These are phyloP conservation scores for Viola odorata DNA, from an alignment of 345 rosid species.

Conservation along the genomic window DNA sequence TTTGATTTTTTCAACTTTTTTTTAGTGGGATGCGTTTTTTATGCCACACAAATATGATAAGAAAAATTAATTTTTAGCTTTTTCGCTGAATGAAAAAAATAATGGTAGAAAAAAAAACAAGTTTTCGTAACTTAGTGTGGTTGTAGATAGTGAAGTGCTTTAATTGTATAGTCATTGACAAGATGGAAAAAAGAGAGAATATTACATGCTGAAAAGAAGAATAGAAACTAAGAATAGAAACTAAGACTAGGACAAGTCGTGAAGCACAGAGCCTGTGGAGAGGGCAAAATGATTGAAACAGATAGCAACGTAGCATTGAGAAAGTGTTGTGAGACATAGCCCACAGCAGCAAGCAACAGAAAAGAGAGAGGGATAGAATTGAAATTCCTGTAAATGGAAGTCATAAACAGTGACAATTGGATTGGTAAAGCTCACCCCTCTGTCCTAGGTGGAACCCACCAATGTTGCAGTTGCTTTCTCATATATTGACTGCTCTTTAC, in stretches of 20 bases:
- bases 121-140: too few species aligned
- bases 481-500: not conserved
- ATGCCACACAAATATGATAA: too few species aligned
- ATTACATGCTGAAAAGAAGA: constrained; percentile 4
- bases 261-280: not conserved
- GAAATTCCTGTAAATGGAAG: not conserved
- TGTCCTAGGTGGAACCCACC: constrained; percentile 15
- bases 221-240: not conserved
- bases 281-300: constrained; percentile 20
- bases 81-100: too few species aligned
- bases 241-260: not conserved
- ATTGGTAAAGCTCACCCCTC: not conserved
- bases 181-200: constrained; percentile 9
- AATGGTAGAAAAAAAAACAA: too few species aligned
- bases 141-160: too few species aligned
- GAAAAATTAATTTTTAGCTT: too few species aligned
- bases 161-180: constrained; percentile 8
- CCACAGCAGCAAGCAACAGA: not conserved
- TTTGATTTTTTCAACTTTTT: too few species aligned
- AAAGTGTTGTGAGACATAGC: not conserved
- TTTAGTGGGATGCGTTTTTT: too few species aligned
- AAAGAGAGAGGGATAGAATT: not conserved
- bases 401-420: constrained; percentile 1
- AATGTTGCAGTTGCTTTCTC: constrained; percentile 8
- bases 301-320: constrained; percentile 17